These are phyloP conservation scores for Suillus clintonianus DNA, from an alignment of 768 basidiomycete genomes.

Conservation along the genomic window DNA sequence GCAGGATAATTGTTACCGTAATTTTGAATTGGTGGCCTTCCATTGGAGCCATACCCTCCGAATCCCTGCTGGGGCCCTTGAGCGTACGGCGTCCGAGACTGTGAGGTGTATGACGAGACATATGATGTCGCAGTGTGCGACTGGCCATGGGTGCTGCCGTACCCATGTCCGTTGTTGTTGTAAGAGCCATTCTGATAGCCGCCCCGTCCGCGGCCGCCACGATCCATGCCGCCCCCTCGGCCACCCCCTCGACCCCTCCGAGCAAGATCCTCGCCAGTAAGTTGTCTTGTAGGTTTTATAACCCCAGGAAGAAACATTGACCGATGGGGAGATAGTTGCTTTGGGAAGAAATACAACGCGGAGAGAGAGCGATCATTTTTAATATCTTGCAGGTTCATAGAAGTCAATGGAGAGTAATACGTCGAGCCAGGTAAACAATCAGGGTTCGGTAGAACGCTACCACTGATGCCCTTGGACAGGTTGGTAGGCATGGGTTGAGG, in stretches of 20 bases:
- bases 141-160: constrained; percentile 21
- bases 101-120: constrained; percentile 20
- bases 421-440: constrained; percentile 91
- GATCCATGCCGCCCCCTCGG: constrained; percentile 42
- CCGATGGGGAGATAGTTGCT: constrained; percentile 81
- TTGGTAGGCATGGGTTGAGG: constrained; percentile 69
- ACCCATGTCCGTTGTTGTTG: constrained; percentile 19
- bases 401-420: constrained; percentile 72
- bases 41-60: constrained; percentile 34
- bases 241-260: constrained; percentile 55
- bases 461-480: constrained; percentile 77
- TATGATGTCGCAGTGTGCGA: constrained; percentile 8
- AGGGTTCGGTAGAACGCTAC: constrained; percentile 79
- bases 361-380: constrained; percentile 86
- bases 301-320: constrained; percentile 81
- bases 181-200: constrained; percentile 19
- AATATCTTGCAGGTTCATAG: constrained; percentile 71
- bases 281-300: constrained; percentile 54
- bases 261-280: constrained; percentile 68
- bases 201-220: constrained; percentile 36
- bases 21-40: constrained; percentile 26
- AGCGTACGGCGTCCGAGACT: constrained; percentile 13
- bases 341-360: constrained; percentile 86
- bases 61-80: constrained; percentile 24
- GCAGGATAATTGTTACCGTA: constrained; percentile 35